phyloP scores from a whole-genome alignment of 2,329 filamentous ascomycete species.

The Chaetomiaceae sp. region DNA sequence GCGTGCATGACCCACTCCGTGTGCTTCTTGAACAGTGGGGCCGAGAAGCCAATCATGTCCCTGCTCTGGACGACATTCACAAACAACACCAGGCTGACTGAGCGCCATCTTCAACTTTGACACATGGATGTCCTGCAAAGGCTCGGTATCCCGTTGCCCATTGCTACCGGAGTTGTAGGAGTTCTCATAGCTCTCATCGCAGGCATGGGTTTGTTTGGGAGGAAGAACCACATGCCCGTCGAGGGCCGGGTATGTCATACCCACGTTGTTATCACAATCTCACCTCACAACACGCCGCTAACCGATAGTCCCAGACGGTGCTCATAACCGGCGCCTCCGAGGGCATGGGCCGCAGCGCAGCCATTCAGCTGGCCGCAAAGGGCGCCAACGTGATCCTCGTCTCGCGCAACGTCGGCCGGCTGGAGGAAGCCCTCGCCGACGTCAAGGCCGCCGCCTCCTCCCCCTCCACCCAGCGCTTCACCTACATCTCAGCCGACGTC shows the following conservation, averaged over 20 bases:
- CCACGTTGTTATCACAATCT: neutral
- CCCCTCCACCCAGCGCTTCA: conserved; percentile 68
- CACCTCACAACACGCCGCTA: neutral
- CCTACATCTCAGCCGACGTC: conserved; percentile 79
- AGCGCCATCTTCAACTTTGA: neutral
- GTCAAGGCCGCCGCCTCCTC: conserved; percentile 65
- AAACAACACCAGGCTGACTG: neutral
- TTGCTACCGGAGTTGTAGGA: conserved; percentile 30
- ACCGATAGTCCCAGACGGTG: conserved; percentile 60
- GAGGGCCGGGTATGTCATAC: conserved; percentile 65
- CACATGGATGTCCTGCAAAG: conserved; percentile 23
- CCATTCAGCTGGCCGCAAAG: conserved; percentile 69
- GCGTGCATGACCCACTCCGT: neutral
- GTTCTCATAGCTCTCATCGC: conserved; percentile 35
- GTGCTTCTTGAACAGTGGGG: too few species aligned
- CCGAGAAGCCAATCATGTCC: conserved; percentile 1
- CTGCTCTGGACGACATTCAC: neutral
- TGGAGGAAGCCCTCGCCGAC: conserved; percentile 63
- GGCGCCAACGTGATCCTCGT: conserved; percentile 86
- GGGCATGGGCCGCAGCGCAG: conserved; percentile 79
- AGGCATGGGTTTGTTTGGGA: conserved; percentile 63
- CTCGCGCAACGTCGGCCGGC: conserved; percentile 70
- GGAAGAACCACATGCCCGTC: conserved; percentile 75
- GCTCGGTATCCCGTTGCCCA: conserved; percentile 19
- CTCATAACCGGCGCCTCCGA: conserved; percentile 89